A percentile compares a stretch with the other conserved stretches of the same genome.
phyloP scores from a whole-genome alignment of 352 stramenopile species.

The Pythium pyrilobum region DNA sequence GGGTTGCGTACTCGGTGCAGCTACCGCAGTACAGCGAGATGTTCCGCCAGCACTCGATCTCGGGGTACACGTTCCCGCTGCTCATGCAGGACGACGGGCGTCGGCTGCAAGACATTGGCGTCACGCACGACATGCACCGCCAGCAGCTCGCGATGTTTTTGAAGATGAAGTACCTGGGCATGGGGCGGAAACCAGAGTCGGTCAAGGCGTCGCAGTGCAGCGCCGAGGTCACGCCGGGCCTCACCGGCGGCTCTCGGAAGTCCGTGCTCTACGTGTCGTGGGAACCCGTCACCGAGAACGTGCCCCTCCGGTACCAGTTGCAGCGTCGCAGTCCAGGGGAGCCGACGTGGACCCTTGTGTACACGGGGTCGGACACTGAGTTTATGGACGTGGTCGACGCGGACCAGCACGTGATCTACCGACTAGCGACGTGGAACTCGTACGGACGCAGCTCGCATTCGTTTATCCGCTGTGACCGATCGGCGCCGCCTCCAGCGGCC shows the following conservation, averaged over 20 bases:
- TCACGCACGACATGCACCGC: slow-evolving; percentile 64
- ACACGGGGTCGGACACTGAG: slow-evolving; percentile 58
- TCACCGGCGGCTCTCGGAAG: slow-evolving; percentile 3
- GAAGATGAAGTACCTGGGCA: slow-evolving; percentile 76
- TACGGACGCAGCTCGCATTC: slow-evolving; percentile 63
- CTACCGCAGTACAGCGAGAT: slow-evolving; percentile 76
- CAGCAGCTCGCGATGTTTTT: slow-evolving; percentile 80
- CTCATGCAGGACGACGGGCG: slow-evolving; percentile 79
- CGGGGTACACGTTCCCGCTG: slow-evolving; percentile 81
- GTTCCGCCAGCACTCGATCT: slow-evolving; percentile 77
- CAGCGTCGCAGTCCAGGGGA: slow-evolving; percentile 62
- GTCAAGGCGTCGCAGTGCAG: slow-evolving; percentile 40
- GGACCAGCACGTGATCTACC: slow-evolving; percentile 60
- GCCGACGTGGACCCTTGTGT: slow-evolving; percentile 49
- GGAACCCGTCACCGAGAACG: slow-evolving; percentile 34
- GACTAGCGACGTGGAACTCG: slow-evolving; percentile 78
- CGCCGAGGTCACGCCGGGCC: slow-evolving; percentile 14
- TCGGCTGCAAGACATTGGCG: slow-evolving; percentile 64
- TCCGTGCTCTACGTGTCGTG: slow-evolving; percentile 53
- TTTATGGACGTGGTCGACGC: slow-evolving; percentile 60
- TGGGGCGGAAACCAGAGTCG: slow-evolving; percentile 54
- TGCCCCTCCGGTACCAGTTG: slow-evolving; percentile 60
- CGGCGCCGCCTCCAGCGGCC: neutral
- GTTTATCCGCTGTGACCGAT: slow-evolving; percentile 49
- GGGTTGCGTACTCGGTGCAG: slow-evolving; percentile 75